Percentiles rank a stretch among this genome's conserved stretches.
phyloP scores from a whole-genome alignment of 345 rosid genomes.

The Carallia brachiata region DNA sequence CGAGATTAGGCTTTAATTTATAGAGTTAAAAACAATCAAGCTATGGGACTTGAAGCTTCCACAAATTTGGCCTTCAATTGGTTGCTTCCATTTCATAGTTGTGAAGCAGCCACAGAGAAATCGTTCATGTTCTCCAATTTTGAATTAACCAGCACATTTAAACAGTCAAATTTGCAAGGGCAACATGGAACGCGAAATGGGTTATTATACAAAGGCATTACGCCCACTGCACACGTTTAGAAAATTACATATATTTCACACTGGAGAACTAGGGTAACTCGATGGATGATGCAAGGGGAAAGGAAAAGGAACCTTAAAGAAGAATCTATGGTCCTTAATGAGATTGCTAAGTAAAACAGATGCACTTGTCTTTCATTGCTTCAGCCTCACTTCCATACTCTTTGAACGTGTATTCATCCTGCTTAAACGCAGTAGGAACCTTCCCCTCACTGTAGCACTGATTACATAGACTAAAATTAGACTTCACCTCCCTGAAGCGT shows the following conservation, averaged over 20 bases:
- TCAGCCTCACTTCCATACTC: conserved; percentile 73
- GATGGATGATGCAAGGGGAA: conserved; percentile 27
- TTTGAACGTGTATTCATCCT: conserved; percentile 75
- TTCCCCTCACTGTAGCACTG: conserved; percentile 96
- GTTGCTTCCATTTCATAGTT: too few relatives aligned
- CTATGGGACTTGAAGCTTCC: too few relatives aligned
- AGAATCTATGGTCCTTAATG: conserved; percentile 45
- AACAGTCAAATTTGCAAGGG: not conserved
- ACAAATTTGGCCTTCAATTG: too few relatives aligned
- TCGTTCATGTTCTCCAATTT: too few relatives aligned
- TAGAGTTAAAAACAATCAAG: too few relatives aligned
- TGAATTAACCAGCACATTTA: not conserved
- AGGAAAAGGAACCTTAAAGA: conserved; percentile 13
- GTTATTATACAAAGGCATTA: conserved; percentile 38
- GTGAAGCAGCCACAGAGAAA: too few relatives aligned
- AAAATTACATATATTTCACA: conserved; percentile 39
- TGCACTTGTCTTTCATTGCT: conserved; percentile 86
- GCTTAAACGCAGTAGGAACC: conserved; percentile 72
- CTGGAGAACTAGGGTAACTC: conserved; percentile 24
- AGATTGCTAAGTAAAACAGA: conserved; percentile 64
- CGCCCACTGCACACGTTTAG: conserved; percentile 30
- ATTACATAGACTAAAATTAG: conserved; percentile 80
- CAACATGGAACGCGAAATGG: conserved; percentile 7
- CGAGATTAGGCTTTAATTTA: too few relatives aligned
- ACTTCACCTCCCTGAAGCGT: conserved; percentile 87